Percentiles rank a stretch among this genome's conserved stretches.
Evolutionary conservation across 345 rosid genomes (phyloP).

Genomic region (Turritis glabra): DNA sequence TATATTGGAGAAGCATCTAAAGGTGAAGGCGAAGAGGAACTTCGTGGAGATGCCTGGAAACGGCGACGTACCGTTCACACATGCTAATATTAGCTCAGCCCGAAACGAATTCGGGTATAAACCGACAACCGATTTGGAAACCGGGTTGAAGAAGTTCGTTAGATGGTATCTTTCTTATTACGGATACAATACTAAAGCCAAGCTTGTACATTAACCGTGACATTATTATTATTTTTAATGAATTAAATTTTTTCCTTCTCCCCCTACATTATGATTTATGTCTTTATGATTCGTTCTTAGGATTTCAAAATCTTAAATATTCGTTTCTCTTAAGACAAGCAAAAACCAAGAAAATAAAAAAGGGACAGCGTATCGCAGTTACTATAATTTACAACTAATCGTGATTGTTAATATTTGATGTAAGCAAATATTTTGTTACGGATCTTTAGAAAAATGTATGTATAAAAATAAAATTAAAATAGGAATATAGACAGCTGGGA

Average conservation of each 20-base stretch:
- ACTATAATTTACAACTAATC: no score
- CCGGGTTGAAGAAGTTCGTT: conserved; percentile 81
- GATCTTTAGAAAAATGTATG: conserved; percentile 1
- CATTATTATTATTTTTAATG: conserved; percentile 1
- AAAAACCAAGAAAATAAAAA: not conserved
- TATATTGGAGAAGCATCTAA: conserved; percentile 68
- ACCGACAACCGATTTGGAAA: conserved; percentile 82
- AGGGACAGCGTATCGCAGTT: conserved; percentile 7
- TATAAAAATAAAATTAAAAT: not conserved
- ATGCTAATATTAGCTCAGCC: conserved; percentile 77
- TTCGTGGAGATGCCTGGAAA: conserved; percentile 76
- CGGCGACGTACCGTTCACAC: conserved; percentile 92
- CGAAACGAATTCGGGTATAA: conserved; percentile 64
- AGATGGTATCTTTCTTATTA: conserved; percentile 80
- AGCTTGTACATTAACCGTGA: conserved; percentile 45
- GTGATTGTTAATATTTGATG: not conserved
- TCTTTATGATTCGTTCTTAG: conserved; percentile 27
- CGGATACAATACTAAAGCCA: conserved; percentile 61
- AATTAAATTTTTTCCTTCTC: not conserved
- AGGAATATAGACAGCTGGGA: conserved; percentile 28
- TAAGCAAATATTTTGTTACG: conserved; percentile 21
- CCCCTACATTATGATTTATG: not conserved
- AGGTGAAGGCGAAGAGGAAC: conserved; percentile 63
- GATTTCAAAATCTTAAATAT: conserved; percentile 5
- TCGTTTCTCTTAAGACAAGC: conserved; percentile 16